These are phyloP conservation scores for Flaveria brownii DNA, from an alignment of 129 eudicot species.

Conservation along the genomic window DNA sequence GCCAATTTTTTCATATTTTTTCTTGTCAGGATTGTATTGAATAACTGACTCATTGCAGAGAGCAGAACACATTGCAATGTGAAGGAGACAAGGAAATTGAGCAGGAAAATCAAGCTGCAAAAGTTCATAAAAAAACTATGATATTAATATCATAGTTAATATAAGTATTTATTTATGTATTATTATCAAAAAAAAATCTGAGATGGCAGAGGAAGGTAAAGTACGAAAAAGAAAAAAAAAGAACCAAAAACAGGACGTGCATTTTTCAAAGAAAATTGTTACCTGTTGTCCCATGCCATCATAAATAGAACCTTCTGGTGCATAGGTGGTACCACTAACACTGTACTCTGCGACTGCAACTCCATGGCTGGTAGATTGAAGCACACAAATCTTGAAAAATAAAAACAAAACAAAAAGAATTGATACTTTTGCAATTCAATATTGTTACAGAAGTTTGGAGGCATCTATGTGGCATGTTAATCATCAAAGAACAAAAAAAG, in stretches of 20 bases:
- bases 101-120: constrained; percentile 96
- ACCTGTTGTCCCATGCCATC: constrained; percentile 71
- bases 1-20: constrained; percentile 88
- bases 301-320: constrained; percentile 88
- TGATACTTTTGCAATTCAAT: background rate
- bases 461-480: constrained; percentile 13
- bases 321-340: constrained; percentile 93
- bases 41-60: constrained; percentile 91
- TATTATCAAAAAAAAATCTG: background rate
- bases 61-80: constrained; percentile 99
- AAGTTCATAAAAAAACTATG: constrained; percentile 8
- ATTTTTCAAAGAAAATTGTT: constrained; percentile 8
- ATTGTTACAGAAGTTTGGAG: background rate
- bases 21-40: constrained; percentile 95
- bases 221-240: background rate
- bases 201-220: background rate
- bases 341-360: constrained; percentile 59
- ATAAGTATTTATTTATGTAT: background rate
- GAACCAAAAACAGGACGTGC: background rate
- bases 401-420: constrained; percentile 6
- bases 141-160: background rate
- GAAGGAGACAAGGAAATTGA: constrained; percentile 90
- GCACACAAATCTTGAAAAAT: constrained; percentile 70
- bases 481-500: constrained; percentile 7
- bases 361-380: constrained; percentile 66